phyloP scores from a whole-genome alignment of 2,329 filamentous ascomycete species.

The Calonectria hawksworthii region DNA sequence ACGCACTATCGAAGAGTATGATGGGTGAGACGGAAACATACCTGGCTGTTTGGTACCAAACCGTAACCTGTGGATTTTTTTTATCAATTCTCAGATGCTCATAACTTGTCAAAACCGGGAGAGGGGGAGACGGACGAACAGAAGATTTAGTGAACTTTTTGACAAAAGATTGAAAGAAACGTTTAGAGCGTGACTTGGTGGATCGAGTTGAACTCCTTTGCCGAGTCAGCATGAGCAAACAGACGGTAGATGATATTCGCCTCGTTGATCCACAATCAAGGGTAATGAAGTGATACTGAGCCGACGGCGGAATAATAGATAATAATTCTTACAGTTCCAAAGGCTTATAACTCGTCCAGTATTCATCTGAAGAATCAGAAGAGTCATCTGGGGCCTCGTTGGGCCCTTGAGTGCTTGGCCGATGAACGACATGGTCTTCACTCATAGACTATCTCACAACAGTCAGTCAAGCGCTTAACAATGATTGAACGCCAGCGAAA shows the following conservation, averaged over 20 bases:
- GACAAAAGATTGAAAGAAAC: slow-evolving; percentile 1
- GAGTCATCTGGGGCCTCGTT: not conserved
- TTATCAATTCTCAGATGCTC: not conserved
- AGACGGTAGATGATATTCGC: not conserved
- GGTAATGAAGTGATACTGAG: not conserved
- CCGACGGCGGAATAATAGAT: not conserved
- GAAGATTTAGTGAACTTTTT: not conserved
- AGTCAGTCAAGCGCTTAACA: not conserved
- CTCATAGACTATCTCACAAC: not conserved
- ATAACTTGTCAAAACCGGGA: not conserved
- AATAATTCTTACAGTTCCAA: not conserved
- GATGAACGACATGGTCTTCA: slow-evolving; percentile 3
- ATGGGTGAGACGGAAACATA: not conserved
- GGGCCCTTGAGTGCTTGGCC: not conserved
- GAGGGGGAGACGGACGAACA: not conserved
- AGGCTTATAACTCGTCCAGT: not conserved
- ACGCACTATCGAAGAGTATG: not conserved
- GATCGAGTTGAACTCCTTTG: not conserved
- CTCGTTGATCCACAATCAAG: not conserved
- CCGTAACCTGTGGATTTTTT: not conserved
- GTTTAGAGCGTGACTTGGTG: not conserved
- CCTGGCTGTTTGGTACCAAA: not conserved
- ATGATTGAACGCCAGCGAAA: not conserved
- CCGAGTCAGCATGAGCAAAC: not conserved
- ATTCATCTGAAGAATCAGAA: not conserved